Percentiles rank a stretch among this genome's conserved stretches.
phyloP scores from a whole-genome alignment of 176 grass and related monocot species.

The Oryza glaberrima region DNA sequence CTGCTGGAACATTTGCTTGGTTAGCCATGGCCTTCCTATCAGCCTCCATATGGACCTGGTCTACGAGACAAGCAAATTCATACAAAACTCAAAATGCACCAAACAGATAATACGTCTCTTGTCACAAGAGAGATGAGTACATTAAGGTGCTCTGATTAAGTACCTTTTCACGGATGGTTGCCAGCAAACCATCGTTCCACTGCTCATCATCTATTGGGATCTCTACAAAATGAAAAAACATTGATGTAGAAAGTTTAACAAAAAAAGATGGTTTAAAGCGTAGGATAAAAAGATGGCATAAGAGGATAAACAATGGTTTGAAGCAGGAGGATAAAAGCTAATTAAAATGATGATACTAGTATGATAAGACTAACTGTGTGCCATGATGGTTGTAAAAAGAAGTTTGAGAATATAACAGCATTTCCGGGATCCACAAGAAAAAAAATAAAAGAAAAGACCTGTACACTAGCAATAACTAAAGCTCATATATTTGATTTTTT shows the following conservation, averaged over 20 bases:
- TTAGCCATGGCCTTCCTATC: conserved; percentile 76
- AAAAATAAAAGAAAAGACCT: conserved; percentile 15
- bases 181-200: conserved; percentile 96
- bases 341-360: conserved; percentile 38
- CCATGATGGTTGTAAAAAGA: conserved; percentile 22
- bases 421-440: conserved; percentile 1
- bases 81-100: conserved; percentile 31
- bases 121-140: conserved; percentile 16
- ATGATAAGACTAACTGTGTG: conserved; percentile 30
- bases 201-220: conserved; percentile 74
- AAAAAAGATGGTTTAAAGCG: background rate
- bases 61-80: conserved; percentile 43
- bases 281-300: background rate
- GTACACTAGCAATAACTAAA: conserved; percentile 8
- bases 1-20: conserved; percentile 61
- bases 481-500: background rate
- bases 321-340: background rate
- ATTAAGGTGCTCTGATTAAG: conserved; percentile 9
- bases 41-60: conserved; percentile 96
- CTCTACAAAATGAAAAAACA: conserved; percentile 59
- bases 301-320: background rate
- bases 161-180: conserved; percentile 96
- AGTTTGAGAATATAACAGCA: conserved; percentile 12
- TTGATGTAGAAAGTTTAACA: background rate
- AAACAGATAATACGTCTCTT: background rate